These are phyloP conservation scores for Colletotrichum tropicale DNA, from an alignment of 2,329 filamentous ascomycete species.

Conservation along the genomic window DNA sequence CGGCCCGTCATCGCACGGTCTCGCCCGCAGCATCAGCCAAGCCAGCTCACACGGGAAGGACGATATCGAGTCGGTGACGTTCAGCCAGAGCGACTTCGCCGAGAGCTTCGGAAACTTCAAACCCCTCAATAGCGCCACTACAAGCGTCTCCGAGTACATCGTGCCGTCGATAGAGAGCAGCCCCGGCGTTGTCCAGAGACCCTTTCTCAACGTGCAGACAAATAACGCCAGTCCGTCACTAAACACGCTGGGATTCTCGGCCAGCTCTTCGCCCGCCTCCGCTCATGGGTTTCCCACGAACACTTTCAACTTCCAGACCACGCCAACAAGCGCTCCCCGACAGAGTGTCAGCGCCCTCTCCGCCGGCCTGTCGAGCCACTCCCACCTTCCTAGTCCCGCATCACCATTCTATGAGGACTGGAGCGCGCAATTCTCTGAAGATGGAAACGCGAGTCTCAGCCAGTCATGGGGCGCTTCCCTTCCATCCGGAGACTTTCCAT, in stretches of 20 bases:
- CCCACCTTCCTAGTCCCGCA: neutral
- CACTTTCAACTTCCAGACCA: neutral
- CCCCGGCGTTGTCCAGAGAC: neutral
- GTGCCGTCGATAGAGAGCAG: neutral
- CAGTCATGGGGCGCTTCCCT: neutral
- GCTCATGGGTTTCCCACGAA: neutral
- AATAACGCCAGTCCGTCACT: neutral
- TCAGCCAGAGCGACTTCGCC: neutral
- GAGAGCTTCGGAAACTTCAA: neutral
- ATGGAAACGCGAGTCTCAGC: neutral
- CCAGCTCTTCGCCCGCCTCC: neutral
- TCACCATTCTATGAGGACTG: neutral
- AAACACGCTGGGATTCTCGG: neutral
- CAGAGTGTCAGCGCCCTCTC: neutral
- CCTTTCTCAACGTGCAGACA: neutral
- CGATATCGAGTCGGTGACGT: neutral
- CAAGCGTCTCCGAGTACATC: neutral
- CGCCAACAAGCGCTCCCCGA: neutral
- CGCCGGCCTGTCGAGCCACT: neutral
- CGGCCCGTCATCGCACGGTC: neutral
- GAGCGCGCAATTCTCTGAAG: neutral
- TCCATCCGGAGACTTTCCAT: neutral
- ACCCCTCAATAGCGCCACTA: neutral
- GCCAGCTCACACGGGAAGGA: slow-evolving; percentile 8
- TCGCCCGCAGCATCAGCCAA: neutral